These are phyloP conservation scores for Aspergillus carbonarius DNA, from an alignment of 2,329 filamentous ascomycete species.

Conservation along the genomic window DNA sequence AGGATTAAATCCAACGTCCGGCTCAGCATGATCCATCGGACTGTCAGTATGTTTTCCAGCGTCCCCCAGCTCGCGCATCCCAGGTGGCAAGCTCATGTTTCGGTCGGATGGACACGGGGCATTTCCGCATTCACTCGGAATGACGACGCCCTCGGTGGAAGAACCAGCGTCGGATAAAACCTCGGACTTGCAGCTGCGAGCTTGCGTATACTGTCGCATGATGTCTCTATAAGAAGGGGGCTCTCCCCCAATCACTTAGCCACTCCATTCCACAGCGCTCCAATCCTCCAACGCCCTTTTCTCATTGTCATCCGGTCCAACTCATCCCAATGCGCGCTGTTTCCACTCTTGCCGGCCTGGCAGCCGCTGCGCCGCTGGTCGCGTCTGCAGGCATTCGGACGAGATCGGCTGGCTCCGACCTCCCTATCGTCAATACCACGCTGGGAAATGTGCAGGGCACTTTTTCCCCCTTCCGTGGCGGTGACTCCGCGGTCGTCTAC, in stretches of 20 bases:
- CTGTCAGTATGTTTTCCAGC: no score
- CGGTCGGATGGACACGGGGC: not conserved
- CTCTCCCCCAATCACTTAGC: not conserved
- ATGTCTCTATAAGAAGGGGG: not conserved
- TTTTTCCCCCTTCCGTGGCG: conserved; percentile 21
- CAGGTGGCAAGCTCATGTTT: no score
- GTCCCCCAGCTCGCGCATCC: no score
- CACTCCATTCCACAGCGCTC: not conserved
- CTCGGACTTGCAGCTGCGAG: not conserved
- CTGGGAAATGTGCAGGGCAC: conserved; percentile 23
- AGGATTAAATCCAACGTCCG: not conserved
- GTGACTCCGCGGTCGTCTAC: conserved; percentile 20
- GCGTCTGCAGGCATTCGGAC: not conserved
- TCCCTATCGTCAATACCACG: conserved; percentile 11
- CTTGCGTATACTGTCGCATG: not conserved
- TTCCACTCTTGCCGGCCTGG: not conserved
- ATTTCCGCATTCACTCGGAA: not conserved
- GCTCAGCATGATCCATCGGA: not conserved
- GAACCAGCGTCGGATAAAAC: not conserved
- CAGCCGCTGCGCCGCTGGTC: not conserved
- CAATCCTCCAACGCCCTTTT: not conserved
- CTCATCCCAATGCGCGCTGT: not conserved
- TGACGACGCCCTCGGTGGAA: not conserved
- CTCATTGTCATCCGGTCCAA: not conserved
- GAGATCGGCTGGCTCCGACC: not conserved